A percentile compares a stretch with the other conserved stretches of the same genome.
Evolutionary conservation across 106 monocot species (phyloP).

Genomic region (Dendrobium nobile): DNA sequence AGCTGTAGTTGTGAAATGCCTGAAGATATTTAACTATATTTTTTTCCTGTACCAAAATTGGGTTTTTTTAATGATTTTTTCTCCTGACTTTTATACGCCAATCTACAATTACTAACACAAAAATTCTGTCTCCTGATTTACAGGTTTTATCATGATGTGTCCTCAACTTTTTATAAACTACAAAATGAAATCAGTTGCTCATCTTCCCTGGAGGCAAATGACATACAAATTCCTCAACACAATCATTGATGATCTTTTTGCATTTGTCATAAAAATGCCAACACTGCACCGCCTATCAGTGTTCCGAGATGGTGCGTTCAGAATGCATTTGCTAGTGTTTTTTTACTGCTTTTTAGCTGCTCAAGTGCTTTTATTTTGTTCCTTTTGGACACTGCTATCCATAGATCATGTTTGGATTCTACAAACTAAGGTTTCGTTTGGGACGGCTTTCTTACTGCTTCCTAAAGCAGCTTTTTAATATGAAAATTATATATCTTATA

Average conservation of each 20-base stretch:
- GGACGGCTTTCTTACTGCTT: no score
- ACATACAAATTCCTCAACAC: slow-evolving; percentile 99
- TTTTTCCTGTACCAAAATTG: no score
- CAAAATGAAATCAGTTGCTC: slow-evolving; percentile 89
- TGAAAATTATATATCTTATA: no score
- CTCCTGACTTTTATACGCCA: neutral
- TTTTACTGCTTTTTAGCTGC: neutral
- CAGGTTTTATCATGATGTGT: slow-evolving; percentile 99
- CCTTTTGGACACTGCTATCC: no score
- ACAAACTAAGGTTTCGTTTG: no score
- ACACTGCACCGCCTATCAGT: slow-evolving; percentile 90
- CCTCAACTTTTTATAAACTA: slow-evolving; percentile 95
- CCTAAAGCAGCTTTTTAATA: no score
- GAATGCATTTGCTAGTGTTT: neutral
- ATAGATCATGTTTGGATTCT: no score
- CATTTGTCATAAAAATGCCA: slow-evolving; percentile 98
- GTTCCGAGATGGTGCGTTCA: slow-evolving; percentile 76
- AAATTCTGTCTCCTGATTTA: slow-evolving; percentile 1
- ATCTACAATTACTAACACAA: neutral
- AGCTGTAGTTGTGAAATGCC: no score
- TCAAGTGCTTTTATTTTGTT: no score
- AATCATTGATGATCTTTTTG: slow-evolving; percentile 88
- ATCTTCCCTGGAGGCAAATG: slow-evolving; percentile 99
- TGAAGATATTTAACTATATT: no score
- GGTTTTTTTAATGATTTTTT: no score